Evolutionary conservation across 345 rosid species (phyloP), one percentile per base, ranked within the genome.

Genomic region (Camelina sativa): DNA sequence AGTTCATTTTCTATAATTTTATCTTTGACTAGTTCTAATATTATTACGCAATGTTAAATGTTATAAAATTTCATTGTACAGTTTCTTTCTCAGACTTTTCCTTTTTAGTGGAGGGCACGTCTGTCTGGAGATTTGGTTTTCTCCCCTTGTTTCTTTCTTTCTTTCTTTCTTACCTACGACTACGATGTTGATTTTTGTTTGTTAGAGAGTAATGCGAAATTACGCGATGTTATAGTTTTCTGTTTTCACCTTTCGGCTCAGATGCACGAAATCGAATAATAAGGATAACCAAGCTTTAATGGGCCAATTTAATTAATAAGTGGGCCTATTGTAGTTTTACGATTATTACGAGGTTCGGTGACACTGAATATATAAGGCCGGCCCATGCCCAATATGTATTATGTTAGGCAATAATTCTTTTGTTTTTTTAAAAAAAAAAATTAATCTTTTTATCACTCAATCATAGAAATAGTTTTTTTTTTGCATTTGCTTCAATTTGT

Each of bases 31-130:
- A 53, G 62, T 35, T 11, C 23, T 28, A 28, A 67, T 20, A 48
- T 7, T 34, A 34, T 8, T 19, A 51, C 35, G 37, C 22, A 28
- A 56, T 43, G 2, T 69, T 55, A 53, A 1, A 1, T 50, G 11
- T 51, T 19, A 51, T 3, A 6, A 32, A 34, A 7, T 34, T 7
- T 34, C 37, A 7, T 9, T 38, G 41, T 38, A 15, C 8, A 34
- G 19, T 25, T 38, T 28, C 54, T 3, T 32, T 30, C 48, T 61
- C 1, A 11, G 17, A 54, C 55, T 41, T 54, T 63, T 56, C 22
- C 55, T 4, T 43, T 55, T 3, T 22, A 67, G 79, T 75, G 15
- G 54, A 40, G 5, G 16, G 35, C 79, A 75, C 74, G 79, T 75
- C 59, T n/a, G 7, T 3, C 11, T 9, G 30, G 30, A 28, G 30